phyloP scores from a whole-genome alignment of 345 rosid genomes.

The Schrenkiella parvula region DNA sequence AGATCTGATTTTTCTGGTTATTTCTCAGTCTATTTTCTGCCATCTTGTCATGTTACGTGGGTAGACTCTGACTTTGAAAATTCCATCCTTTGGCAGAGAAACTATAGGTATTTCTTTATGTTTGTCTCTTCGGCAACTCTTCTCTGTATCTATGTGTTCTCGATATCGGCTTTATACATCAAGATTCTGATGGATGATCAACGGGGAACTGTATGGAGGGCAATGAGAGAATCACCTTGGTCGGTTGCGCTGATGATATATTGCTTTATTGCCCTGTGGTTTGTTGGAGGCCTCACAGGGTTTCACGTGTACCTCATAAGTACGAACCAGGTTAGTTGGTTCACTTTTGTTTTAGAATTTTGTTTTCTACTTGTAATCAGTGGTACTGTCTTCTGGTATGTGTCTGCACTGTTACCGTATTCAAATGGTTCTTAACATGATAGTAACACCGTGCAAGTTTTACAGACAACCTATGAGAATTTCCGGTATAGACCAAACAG shows the following conservation, averaged over 20 bases:
- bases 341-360: neutral
- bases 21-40: neutral
- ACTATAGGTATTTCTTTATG: constrained; percentile 97
- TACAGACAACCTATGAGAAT: constrained; percentile 96
- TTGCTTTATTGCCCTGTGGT: constrained; percentile 88
- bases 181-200: constrained; percentile 78
- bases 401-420: neutral
- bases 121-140: constrained; percentile 88
- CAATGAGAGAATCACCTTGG: constrained; percentile 88
- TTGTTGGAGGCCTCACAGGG: constrained; percentile 96
- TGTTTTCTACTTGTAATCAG: neutral
- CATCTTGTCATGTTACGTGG: neutral
- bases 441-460: neutral
- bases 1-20: neutral
- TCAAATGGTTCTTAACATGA: neutral
- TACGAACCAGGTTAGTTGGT: constrained; percentile 75
- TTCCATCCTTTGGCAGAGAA: constrained; percentile 61
- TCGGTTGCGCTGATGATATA: constrained; percentile 73
- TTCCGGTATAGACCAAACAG: constrained; percentile 80
- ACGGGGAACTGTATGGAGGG: constrained; percentile 73
- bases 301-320: constrained; percentile 92
- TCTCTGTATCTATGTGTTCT: constrained; percentile 91
- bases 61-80: constrained; percentile 1
- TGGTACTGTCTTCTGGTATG: neutral
- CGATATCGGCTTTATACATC: constrained; percentile 79